These are phyloP conservation scores for Quercus variabilis DNA, from an alignment of 306 rosid species.

Conservation along the genomic window DNA sequence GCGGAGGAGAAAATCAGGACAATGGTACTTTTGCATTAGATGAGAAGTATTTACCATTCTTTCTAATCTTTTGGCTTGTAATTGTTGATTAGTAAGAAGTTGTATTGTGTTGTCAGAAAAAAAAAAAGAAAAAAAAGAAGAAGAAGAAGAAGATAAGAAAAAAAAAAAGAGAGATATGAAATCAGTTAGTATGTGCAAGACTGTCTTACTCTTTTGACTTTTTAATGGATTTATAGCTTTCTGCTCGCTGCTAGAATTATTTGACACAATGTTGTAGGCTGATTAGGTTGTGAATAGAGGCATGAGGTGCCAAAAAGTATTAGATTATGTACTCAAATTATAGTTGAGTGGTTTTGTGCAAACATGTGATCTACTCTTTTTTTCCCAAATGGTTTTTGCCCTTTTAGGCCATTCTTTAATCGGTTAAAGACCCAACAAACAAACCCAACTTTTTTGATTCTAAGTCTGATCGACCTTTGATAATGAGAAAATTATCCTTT, in stretches of 20 bases:
- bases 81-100: conserved; percentile 16
- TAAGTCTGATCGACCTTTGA: too few species aligned
- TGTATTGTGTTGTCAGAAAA: conserved; percentile 39
- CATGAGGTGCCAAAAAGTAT: too few species aligned
- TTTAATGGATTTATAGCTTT: not conserved
- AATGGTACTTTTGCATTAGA: conserved; percentile 46
- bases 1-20: conserved; percentile 60
- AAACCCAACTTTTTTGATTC: too few species aligned
- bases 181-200: conserved; percentile 62
- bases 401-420: too few species aligned
- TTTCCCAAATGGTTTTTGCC: too few species aligned
- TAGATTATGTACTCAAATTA: too few species aligned
- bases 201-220: conserved; percentile 9
- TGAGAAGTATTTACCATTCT: conserved; percentile 61
- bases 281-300: not conserved
- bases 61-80: conserved; percentile 2
- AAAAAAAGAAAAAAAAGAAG: not conserved
- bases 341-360: too few species aligned
- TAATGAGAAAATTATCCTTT: too few species aligned
- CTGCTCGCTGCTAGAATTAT: conserved; percentile 3
- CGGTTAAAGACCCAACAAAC: too few species aligned
- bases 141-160: too few species aligned
- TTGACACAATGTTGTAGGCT: not conserved
- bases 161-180: conserved; percentile 31
- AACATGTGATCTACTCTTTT: too few species aligned